Conservation (phyloP, 2,329 filamentous ascomycete genomes). For the Zymoseptoria ardabiliae region DNA sequence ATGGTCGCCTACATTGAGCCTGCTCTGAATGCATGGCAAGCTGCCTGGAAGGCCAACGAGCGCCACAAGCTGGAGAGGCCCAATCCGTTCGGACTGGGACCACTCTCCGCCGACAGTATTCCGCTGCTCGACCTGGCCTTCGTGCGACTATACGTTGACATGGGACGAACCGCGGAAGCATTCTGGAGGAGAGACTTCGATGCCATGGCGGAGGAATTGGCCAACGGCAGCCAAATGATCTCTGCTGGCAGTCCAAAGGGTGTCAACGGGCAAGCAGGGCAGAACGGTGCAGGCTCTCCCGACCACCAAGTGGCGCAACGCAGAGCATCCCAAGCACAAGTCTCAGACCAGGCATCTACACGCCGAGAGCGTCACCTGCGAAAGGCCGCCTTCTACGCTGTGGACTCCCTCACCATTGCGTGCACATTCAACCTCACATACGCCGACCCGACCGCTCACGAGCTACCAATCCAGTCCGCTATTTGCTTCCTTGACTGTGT, state of each 20-base stretch:
- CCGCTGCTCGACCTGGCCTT: conserved; percentile 88
- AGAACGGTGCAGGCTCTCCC: neutral
- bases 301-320: conserved; percentile 25
- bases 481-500: conserved; percentile 92
- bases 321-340: conserved; percentile 14
- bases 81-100: conserved; percentile 73
- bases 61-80: conserved; percentile 77
- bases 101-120: conserved; percentile 82
- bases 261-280: neutral
- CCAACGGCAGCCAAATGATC: conserved; percentile 66
- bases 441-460: conserved; percentile 72
- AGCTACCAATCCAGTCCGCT: conserved; percentile 81
- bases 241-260: conserved; percentile 48
- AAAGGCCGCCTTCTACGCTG: conserved; percentile 92
- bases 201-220: conserved; percentile 79
- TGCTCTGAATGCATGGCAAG: conserved; percentile 87
- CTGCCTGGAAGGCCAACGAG: conserved; percentile 81
- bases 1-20: conserved; percentile 96
- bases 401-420: conserved; percentile 81
- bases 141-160: conserved; percentile 83
- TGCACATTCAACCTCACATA: conserved; percentile 81
- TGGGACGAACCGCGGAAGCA: conserved; percentile 84
- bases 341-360: conserved; percentile 40
- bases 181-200: conserved; percentile 95
- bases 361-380: conserved; percentile 80